Percentiles rank a stretch among this genome's conserved stretches.
phyloP scores from a whole-genome alignment of 768 basidiomycete species.

The Tylopilus plumbeoviolaceoides region DNA sequence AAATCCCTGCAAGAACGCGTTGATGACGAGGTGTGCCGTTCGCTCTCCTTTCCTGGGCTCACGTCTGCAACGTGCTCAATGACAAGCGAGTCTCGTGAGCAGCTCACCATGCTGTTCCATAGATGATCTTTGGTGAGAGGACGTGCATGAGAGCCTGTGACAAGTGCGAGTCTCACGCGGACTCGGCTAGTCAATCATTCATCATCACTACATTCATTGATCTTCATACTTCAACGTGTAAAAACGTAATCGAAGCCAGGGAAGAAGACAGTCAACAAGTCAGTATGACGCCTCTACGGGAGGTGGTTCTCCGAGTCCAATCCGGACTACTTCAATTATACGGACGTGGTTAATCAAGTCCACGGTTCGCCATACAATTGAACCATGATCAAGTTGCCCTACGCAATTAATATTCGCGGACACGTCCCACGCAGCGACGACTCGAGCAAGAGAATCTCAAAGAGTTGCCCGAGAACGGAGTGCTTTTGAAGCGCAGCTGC shows the following conservation, averaged over 20 bases:
- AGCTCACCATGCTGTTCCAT: constrained; percentile 59
- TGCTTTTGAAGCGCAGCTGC: no score
- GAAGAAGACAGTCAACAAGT: not conserved
- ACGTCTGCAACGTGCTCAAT: not conserved
- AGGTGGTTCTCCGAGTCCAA: no score
- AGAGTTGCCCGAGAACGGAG: not conserved
- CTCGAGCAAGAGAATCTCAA: no score
- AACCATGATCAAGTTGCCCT: no score
- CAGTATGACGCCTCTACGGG: not conserved
- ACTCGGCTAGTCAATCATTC: not conserved
- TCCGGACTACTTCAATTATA: no score
- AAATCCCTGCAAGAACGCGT: constrained; percentile 74
- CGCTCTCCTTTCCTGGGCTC: constrained; percentile 67
- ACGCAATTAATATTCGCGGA: no score
- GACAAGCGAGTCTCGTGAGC: not conserved
- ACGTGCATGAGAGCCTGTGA: constrained; percentile 24
- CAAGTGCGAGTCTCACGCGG: constrained; percentile 16
- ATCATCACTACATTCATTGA: not conserved
- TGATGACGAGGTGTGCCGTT: constrained; percentile 63
- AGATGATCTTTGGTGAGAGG: constrained; percentile 45
- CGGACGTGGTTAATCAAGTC: no score
- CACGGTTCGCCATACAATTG: no score
- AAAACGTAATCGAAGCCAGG: not conserved
- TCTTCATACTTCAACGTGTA: no score
- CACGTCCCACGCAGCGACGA: no score